Conservation (phyloP, 768 basidiomycete genomes). For the Ephemerocybe angulata region DNA sequence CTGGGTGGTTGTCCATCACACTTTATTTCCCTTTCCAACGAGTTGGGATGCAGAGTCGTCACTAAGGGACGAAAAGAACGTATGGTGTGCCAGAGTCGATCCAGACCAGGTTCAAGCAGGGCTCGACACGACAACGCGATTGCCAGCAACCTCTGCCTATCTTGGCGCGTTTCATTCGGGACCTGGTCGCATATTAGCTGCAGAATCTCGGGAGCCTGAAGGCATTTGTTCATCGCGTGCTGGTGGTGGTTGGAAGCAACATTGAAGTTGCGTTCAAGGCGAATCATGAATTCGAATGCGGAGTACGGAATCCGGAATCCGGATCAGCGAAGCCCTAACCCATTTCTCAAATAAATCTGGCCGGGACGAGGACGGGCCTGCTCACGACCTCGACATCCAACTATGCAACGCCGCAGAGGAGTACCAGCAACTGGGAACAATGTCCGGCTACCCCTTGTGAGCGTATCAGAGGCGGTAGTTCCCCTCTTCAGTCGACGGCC, state of each 20-base stretch:
- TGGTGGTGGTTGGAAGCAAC: not conserved
- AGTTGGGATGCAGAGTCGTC: not conserved
- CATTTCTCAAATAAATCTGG: not conserved
- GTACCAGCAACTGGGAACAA: not conserved
- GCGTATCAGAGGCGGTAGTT: not conserved
- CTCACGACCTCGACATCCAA: no score
- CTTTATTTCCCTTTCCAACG: not conserved
- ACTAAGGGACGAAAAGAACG: not conserved
- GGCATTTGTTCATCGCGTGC: not conserved
- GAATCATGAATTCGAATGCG: no score
- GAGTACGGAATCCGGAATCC: not conserved
- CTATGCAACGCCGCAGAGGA: no score
- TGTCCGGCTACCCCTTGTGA: not conserved
- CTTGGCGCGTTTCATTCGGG: not conserved
- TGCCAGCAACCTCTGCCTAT: not conserved
- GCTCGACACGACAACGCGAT: not conserved
- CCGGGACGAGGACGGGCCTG: no score
- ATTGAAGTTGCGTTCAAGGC: no score
- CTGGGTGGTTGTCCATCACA: not conserved
- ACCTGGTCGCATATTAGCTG: not conserved
- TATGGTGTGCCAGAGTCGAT: not conserved
- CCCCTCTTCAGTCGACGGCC: not conserved
- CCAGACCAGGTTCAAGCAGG: not conserved
- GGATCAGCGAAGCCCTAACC: not conserved
- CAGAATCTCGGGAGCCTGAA: not conserved